These are phyloP conservation scores for Phytophthora sojae DNA, from an alignment of 352 stramenopile species.

Conservation along the genomic window DNA sequence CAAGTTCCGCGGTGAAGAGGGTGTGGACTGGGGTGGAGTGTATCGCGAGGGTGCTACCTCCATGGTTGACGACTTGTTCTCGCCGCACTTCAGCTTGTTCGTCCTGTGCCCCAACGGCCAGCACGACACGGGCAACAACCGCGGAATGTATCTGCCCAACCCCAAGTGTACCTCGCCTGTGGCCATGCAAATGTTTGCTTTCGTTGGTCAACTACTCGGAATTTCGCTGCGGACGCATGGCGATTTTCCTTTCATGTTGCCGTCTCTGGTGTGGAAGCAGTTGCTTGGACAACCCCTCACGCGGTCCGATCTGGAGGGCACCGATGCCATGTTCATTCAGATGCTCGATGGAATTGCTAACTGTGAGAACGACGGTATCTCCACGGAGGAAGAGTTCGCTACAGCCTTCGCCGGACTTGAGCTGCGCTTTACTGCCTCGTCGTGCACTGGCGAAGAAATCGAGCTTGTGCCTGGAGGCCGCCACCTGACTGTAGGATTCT, in stretches of 20 bases:
- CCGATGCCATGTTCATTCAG: conserved; percentile 91
- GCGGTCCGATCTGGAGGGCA: conserved; percentile 86
- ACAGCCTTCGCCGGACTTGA: conserved; percentile 82
- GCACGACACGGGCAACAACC: conserved; percentile 87
- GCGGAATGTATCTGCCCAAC: conserved; percentile 90
- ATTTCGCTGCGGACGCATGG: conserved; percentile 94
- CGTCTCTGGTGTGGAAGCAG: conserved; percentile 94
- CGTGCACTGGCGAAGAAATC: conserved; percentile 84
- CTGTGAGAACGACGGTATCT: conserved; percentile 86
- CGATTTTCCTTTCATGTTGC: conserved; percentile 93
- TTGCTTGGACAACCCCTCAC: conserved; percentile 85
- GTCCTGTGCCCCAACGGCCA: conserved; percentile 88
- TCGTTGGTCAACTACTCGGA: conserved; percentile 94
- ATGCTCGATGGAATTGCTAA: conserved; percentile 89
- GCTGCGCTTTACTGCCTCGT: conserved; percentile 82
- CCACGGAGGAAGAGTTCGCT: conserved; percentile 80
- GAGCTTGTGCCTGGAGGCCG: conserved; percentile 85
- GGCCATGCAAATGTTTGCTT: conserved; percentile 93
- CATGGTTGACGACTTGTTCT: conserved; percentile 92
- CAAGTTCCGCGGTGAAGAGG: conserved; percentile 91
- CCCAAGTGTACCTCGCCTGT: conserved; percentile 89
- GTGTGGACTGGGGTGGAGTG: conserved; percentile 90
- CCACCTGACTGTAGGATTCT: conserved; percentile 75
- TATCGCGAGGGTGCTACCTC: conserved; percentile 90
- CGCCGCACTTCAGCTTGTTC: conserved; percentile 85